Evolutionary conservation across 1,284 basidiomycete species (phyloP), one percentile per base, ranked within the genome.

Genomic region (Cutaneotrichosporon cutaneum): DNA sequence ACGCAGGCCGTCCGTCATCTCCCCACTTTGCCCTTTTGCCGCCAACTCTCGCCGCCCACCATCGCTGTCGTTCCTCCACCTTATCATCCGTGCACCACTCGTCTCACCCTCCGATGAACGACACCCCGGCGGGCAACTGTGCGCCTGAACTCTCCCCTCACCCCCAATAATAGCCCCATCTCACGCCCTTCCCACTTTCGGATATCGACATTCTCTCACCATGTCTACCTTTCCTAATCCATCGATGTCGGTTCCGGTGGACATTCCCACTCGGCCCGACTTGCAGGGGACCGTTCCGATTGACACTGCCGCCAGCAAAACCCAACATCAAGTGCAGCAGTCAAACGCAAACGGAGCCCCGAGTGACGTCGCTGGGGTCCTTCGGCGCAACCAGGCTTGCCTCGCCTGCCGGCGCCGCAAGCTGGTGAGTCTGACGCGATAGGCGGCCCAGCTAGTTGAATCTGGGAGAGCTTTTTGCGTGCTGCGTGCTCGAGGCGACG

Each of bases 301-400:
- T 35, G 66, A 67, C 13, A 62, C 51, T 13, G 21, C 35, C 11
- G 4, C 39, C 24, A 32, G 26, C 42, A 54, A 54, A 14, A n/a
- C 39, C 36, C 32, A 21, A 2, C 26, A 18, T n/a, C 61, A 56
- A 44, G 22, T 8, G 18, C 36, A 22, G 8, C 54, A 27, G n/a
- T 27, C 24, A 26, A 24, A 26, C 18, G 18, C 63, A 9, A 33
- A 57, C 14, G 62, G 62, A 11, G 52, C 60, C 8, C 61, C 64
- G 2, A 63, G 27, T 50, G 66, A 67, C 45, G 62, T 67, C 18
- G 66, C 66, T 7, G 66, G 66, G 30, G 66, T 67, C 7, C 66
- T 71, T n/a, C 67, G 67, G 13, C 65, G 70, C 14, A 71, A 71
- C 51, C 68, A 69, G 56, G 70, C 70, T 7, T 71, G 70, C 53